Evolutionary conservation across 768 basidiomycete species (phyloP).

Genomic region (Serendipita indica): DNA sequence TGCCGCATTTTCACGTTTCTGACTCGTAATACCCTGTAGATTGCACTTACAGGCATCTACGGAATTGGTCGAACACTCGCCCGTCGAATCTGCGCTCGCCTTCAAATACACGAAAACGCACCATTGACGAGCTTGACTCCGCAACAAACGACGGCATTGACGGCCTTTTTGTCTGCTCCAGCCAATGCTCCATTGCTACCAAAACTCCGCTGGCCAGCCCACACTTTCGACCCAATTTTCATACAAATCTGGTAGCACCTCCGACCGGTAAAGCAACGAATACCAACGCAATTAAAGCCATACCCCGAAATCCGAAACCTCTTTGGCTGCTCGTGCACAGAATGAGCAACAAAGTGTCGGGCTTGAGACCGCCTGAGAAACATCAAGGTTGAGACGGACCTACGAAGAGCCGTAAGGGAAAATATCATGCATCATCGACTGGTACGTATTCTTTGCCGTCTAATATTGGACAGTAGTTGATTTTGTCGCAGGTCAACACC

Average conservation of each 20-base stretch:
- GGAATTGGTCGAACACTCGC: constrained; percentile 70
- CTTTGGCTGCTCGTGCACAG: not conserved
- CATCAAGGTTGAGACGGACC: constrained; percentile 77
- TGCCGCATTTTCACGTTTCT: not conserved
- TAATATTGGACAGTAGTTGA: not conserved
- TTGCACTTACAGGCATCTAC: constrained; percentile 81
- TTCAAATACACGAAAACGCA: constrained; percentile 79
- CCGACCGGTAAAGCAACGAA: not conserved
- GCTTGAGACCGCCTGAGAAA: constrained; percentile 50
- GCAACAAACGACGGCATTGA: constrained; percentile 77
- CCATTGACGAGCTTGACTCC: constrained; percentile 71
- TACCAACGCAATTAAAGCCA: not conserved
- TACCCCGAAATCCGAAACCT: not conserved
- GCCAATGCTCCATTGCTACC: constrained; percentile 53
- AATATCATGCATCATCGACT: constrained; percentile 87
- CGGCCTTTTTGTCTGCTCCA: constrained; percentile 87
- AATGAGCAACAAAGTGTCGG: not conserved
- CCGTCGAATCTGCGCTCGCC: constrained; percentile 72
- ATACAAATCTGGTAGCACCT: not conserved
- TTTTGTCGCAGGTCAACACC: constrained; percentile 49
- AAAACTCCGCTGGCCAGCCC: constrained; percentile 46
- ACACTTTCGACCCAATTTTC: constrained; percentile 23
- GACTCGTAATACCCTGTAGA: constrained; percentile 31
- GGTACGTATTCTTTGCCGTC: constrained; percentile 16
- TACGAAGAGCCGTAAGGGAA: constrained; percentile 65